phyloP scores from a whole-genome alignment of 2,329 filamentous ascomycete genomes.

The Ciborinia camelliae region DNA sequence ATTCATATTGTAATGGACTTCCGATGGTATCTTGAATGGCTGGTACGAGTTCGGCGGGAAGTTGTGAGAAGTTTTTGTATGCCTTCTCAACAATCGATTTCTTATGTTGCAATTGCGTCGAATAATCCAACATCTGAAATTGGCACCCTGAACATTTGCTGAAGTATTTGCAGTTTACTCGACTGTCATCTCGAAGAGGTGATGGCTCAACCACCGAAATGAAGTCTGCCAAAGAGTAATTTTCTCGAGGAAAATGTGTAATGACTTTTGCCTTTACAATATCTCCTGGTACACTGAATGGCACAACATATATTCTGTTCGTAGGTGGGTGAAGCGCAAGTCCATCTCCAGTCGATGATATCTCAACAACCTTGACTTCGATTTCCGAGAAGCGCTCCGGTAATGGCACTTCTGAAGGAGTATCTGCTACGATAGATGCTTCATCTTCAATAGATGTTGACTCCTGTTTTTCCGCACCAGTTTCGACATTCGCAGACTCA shows the following conservation, averaged over 20 bases:
- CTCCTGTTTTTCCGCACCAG: slow-evolving; percentile 23
- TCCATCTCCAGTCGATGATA: slow-evolving; percentile 91
- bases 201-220: slow-evolving; percentile 72
- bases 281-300: slow-evolving; percentile 86
- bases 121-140: slow-evolving; percentile 93
- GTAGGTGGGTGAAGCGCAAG: slow-evolving; percentile 68
- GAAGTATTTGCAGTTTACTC: slow-evolving; percentile 84
- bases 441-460: slow-evolving; percentile 27
- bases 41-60: slow-evolving; percentile 73
- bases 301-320: slow-evolving; percentile 73
- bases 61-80: slow-evolving; percentile 83
- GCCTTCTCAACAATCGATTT: slow-evolving; percentile 84
- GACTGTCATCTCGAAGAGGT: slow-evolving; percentile 69
- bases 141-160: slow-evolving; percentile 85
- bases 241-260: slow-evolving; percentile 61
- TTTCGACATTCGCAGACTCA: slow-evolving; percentile 29
- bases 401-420: slow-evolving; percentile 38
- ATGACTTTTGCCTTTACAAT: slow-evolving; percentile 73
- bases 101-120: slow-evolving; percentile 82
- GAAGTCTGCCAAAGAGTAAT: slow-evolving; percentile 78
- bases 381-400: slow-evolving; percentile 71
- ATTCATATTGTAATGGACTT: slow-evolving; percentile 86
- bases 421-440: slow-evolving; percentile 28
- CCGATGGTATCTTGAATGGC: slow-evolving; percentile 79
- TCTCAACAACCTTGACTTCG: slow-evolving; percentile 73